Evolutionary conservation across 2,329 filamentous ascomycete species (phyloP).

Genomic region (Xylaria sp.): DNA sequence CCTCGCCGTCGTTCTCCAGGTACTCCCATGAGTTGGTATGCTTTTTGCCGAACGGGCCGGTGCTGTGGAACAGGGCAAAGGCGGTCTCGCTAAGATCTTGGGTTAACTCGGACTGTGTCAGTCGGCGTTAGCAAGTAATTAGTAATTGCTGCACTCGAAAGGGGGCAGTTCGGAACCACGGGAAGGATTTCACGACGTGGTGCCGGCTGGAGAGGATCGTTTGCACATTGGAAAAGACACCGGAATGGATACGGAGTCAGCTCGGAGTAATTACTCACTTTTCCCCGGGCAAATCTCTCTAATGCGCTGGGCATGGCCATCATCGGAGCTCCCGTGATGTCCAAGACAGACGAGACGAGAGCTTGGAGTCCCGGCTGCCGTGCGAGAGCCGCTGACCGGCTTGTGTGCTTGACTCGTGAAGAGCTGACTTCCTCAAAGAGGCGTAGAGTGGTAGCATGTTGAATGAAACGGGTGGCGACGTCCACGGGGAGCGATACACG

Average conservation of each 20-base stretch:
- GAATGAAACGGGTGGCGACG: constrained; percentile 53
- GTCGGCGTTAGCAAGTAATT: neutral
- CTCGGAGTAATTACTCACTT: constrained; percentile 23
- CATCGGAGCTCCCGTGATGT: constrained; percentile 54
- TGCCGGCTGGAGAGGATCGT: neutral
- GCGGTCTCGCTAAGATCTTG: constrained; percentile 52
- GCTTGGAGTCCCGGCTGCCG: constrained; percentile 50
- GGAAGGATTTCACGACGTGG: no score
- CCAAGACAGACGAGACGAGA: constrained; percentile 53
- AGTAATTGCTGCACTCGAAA: neutral
- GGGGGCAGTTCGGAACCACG: neutral
- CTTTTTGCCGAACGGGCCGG: constrained; percentile 46
- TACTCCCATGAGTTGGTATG: constrained; percentile 54
- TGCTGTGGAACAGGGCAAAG: constrained; percentile 52
- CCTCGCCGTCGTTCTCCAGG: constrained; percentile 56
- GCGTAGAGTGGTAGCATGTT: constrained; percentile 54
- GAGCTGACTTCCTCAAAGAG: constrained; percentile 51
- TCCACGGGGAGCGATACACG: constrained; percentile 53
- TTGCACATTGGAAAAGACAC: neutral
- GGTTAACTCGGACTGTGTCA: constrained; percentile 41
- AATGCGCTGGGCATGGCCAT: constrained; percentile 51
- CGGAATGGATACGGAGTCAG: neutral
- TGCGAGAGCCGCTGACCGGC: constrained; percentile 54
- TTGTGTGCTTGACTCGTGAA: constrained; percentile 51
- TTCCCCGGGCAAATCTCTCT: constrained; percentile 48